Conservation (phyloP, 164 flowering plant genomes). For the Piper longum region DNA sequence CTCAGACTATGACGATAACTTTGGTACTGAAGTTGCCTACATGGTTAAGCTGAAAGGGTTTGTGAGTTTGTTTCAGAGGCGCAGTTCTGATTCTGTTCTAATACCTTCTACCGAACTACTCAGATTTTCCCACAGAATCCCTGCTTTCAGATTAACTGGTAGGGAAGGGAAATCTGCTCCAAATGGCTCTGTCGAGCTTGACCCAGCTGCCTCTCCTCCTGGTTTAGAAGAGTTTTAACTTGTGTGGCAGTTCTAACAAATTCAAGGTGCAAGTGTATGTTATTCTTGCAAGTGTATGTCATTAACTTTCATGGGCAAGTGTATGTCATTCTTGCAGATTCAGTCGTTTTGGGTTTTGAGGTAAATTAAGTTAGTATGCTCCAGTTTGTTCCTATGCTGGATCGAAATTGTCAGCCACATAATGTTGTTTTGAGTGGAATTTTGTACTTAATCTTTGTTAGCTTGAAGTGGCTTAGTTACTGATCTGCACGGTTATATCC, state of each 20-base stretch:
- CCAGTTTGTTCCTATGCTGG: too few relatives aligned
- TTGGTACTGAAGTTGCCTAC: constrained; percentile 28
- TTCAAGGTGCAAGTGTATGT: background rate
- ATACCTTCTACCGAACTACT: constrained; percentile 26
- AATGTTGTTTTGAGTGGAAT: too few relatives aligned
- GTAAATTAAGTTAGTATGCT: too few relatives aligned
- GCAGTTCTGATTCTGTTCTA: constrained; percentile 7
- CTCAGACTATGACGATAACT: constrained; percentile 19
- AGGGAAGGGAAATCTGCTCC: constrained; percentile 41
- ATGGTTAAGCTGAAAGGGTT: constrained; percentile 39
- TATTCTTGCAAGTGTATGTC: too few relatives aligned
- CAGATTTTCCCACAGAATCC: constrained; percentile 10
- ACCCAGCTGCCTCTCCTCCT: constrained; percentile 44
- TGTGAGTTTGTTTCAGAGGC: constrained; percentile 27
- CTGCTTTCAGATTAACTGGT: constrained; percentile 30
- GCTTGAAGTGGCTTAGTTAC: too few relatives aligned
- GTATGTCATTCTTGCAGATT: too few relatives aligned
- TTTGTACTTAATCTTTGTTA: too few relatives aligned
- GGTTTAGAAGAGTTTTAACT: constrained; percentile 13
- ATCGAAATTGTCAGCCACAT: too few relatives aligned
- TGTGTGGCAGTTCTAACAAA: background rate
- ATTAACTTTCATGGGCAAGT: too few relatives aligned
- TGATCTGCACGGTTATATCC: too few relatives aligned
- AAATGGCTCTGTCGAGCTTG: constrained; percentile 46
- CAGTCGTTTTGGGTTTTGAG: too few relatives aligned